Conservation (phyloP, 202 grass and related monocot genomes). For the Cymbopogon flexuosus region DNA sequence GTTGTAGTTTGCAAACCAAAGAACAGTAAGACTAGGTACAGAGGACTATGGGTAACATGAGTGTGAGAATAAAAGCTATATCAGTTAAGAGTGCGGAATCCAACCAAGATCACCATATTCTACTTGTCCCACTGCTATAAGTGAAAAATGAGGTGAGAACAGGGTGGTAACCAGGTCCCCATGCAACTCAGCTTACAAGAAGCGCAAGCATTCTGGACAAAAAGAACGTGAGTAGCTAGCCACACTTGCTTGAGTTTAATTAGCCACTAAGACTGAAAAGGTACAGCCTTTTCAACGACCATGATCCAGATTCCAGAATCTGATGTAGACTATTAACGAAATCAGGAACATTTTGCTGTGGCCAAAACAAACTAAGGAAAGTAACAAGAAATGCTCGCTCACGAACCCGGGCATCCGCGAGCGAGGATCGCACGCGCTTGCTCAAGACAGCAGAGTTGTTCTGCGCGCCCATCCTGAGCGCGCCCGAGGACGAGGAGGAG, state of each 20-base stretch:
- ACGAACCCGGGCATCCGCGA: constrained; percentile 62
- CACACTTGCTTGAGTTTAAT: not conserved
- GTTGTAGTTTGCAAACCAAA: not conserved
- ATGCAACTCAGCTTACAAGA: not conserved
- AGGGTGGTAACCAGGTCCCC: not conserved
- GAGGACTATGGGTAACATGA: not conserved
- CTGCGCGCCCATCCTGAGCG: constrained; percentile 33
- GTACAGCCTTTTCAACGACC: not conserved
- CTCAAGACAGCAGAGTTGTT: constrained; percentile 45
- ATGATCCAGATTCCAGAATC: not conserved
- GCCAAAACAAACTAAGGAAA: not conserved
- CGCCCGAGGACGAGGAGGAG: constrained; percentile 1
- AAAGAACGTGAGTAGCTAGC: not conserved
- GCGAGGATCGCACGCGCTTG: constrained; percentile 65
- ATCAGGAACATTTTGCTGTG: not conserved
- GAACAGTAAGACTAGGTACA: not conserved
- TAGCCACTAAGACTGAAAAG: not conserved
- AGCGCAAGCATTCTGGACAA: not conserved
- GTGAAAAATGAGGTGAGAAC: not conserved
- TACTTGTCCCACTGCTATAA: not conserved
- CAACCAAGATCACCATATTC: not conserved
- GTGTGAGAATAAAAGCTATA: not conserved
- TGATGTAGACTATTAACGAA: not conserved
- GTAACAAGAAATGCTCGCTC: not conserved
- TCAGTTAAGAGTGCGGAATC: not conserved